Evolutionary conservation across 192 early-diverging fungal species (phyloP).

Genomic region (Paraglomus occultum): DNA sequence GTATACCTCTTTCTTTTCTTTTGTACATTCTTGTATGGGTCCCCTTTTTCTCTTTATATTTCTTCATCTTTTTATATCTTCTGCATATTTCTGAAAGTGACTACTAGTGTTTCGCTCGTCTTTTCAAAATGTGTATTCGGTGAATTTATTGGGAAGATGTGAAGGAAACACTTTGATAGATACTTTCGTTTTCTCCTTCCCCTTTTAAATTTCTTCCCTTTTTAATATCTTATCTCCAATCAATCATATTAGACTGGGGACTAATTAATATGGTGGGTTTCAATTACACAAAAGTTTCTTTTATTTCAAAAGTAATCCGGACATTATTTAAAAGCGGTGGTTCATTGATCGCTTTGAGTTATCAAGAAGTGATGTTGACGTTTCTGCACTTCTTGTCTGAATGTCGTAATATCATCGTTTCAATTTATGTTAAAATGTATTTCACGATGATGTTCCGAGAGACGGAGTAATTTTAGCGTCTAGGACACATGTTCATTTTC

Average conservation of each 20-base stretch:
- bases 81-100: conserved; percentile 19
- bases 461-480: too few species aligned
- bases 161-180: background rate
- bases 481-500: too few species aligned
- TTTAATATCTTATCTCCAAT: background rate
- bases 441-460: too few species aligned
- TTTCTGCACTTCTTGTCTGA: too few species aligned
- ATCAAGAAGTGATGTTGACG: too few species aligned
- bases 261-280: conserved; percentile 27
- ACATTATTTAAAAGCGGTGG: too few species aligned
- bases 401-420: too few species aligned
- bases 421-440: too few species aligned
- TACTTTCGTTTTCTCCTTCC: background rate
- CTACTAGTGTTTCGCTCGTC: background rate
- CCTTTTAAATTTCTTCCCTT: background rate
- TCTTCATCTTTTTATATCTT: conserved; percentile 22
- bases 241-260: conserved; percentile 14
- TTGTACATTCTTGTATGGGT: conserved; percentile 39
- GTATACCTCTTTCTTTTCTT: conserved; percentile 39
- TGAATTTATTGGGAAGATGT: background rate
- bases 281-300: too few species aligned
- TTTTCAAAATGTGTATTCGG: conserved; percentile 26
- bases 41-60: conserved; percentile 10
- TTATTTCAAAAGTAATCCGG: too few species aligned
- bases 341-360: too few species aligned